phyloP scores from a whole-genome alignment of 1,284 basidiomycete genomes.

The Trichosporon faecale region DNA sequence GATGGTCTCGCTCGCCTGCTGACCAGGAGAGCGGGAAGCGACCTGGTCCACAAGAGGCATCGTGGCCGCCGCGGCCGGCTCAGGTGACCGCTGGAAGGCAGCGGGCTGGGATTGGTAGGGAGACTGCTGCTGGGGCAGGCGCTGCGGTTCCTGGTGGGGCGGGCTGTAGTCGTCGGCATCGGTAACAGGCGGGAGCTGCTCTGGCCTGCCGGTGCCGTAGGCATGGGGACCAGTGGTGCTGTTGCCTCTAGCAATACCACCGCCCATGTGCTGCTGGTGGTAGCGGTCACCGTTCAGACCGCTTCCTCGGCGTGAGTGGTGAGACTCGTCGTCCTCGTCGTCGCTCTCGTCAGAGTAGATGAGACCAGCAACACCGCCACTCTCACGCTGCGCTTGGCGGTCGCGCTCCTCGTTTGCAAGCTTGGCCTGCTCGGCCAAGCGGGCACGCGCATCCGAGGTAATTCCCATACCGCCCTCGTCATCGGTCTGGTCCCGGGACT shows the following conservation, averaged over 20 bases:
- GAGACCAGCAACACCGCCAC: slow-evolving; percentile 41
- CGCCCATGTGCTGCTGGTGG: not conserved
- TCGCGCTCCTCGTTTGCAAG: slow-evolving; percentile 58
- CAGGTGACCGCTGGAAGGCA: not conserved
- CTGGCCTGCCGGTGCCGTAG: not conserved
- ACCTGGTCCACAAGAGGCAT: not conserved
- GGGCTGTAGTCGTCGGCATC: not conserved
- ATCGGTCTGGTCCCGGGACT: slow-evolving; percentile 34
- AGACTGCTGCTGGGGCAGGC: not conserved
- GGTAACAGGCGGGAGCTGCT: not conserved
- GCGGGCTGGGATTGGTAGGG: slow-evolving; percentile 2
- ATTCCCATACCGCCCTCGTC: slow-evolving; percentile 56
- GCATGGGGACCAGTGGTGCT: not conserved
- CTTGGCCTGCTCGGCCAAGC: slow-evolving; percentile 67
- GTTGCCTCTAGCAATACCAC: not conserved
- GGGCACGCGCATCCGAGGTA: slow-evolving; percentile 64
- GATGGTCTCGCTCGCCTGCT: not conserved
- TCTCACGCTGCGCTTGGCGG: slow-evolving; percentile 43
- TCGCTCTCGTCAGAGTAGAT: slow-evolving; percentile 53
- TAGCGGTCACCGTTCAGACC: slow-evolving; percentile 23
- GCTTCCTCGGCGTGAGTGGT: slow-evolving; percentile 18
- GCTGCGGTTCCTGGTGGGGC: not conserved
- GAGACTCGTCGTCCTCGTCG: slow-evolving; percentile 43
- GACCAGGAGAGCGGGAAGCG: not conserved
- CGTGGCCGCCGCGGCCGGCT: not conserved